These are phyloP conservation scores for Fraxinus baroniana DNA, from an alignment of 305 asterid genomes.

Conservation along the genomic window DNA sequence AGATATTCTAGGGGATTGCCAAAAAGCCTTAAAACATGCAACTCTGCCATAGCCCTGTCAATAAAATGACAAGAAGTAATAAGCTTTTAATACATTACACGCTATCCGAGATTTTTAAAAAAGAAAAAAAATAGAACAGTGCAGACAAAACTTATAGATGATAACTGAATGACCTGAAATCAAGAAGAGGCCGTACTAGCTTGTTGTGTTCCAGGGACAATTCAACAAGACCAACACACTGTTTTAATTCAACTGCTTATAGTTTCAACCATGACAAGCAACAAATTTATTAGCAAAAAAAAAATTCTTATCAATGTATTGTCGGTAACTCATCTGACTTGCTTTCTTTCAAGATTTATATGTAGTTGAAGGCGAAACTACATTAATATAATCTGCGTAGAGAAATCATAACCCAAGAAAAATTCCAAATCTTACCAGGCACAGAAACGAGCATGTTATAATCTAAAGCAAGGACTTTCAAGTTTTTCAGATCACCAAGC, in stretches of 20 bases:
- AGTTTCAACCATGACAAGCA: constrained; percentile 27
- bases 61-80: constrained; percentile 45
- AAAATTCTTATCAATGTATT: neutral
- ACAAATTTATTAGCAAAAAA: constrained; percentile 23
- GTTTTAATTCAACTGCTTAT: constrained; percentile 79
- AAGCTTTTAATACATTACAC: constrained; percentile 32
- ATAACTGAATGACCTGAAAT: constrained; percentile 82
- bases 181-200: constrained; percentile 96
- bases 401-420: constrained; percentile 10
- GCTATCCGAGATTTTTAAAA: neutral
- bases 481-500: constrained; percentile 79
- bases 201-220: constrained; percentile 99
- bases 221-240: constrained; percentile 84
- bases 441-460: constrained; percentile 81
- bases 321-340: constrained; percentile 12
- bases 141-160: constrained; percentile 18
- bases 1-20: constrained; percentile 98
- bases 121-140: neutral
- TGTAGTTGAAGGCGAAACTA: constrained; percentile 7
- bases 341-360: neutral
- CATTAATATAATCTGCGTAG: neutral
- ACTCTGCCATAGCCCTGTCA: constrained; percentile 86
- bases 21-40: constrained; percentile 85
- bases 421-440: constrained; percentile 68
- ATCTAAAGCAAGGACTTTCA: constrained; percentile 95